Percentiles rank a stretch among this genome's conserved stretches.
Evolutionary conservation across 2,329 filamentous ascomycete genomes (phyloP).

Genomic region (Aureobasidium sp.): DNA sequence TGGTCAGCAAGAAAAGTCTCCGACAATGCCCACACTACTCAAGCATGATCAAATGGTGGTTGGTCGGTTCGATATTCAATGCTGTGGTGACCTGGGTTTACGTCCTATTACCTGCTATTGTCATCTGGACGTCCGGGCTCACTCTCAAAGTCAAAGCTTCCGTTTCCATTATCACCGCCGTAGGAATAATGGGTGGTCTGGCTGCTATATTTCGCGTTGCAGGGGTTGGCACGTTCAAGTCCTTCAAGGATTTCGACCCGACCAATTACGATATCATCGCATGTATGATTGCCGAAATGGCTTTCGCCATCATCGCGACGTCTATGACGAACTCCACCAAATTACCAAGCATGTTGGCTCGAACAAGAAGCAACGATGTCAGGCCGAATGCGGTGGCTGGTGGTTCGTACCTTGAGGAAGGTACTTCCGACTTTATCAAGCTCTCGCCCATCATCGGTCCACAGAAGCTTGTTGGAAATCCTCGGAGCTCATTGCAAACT

Average conservation of each 20-base stretch:
- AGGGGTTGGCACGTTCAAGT: slow-evolving; percentile 12
- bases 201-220: slow-evolving; percentile 20
- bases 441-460: neutral
- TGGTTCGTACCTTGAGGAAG: neutral
- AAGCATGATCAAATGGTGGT: slow-evolving; percentile 16
- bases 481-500: neutral
- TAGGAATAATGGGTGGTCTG: slow-evolving; percentile 25
- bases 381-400: neutral
- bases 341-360: neutral
- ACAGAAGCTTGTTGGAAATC: neutral
- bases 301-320: slow-evolving; percentile 15
- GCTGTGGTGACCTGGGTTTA: slow-evolving; percentile 28
- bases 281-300: slow-evolving; percentile 24
- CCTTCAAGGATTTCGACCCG: slow-evolving; percentile 18
- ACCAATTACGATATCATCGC: slow-evolving; percentile 22
- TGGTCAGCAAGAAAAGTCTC: slow-evolving; percentile 15
- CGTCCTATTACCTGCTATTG: slow-evolving; percentile 30
- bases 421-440: neutral
- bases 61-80: slow-evolving; percentile 25
- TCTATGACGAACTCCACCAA: neutral
- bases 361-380: neutral
- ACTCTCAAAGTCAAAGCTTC: slow-evolving; percentile 32
- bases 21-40: slow-evolving; percentile 15
- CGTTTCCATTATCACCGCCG: slow-evolving; percentile 30
- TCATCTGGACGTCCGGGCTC: slow-evolving; percentile 34